Evolutionary conservation across 148 eudicot genomes (phyloP).

Genomic region (Nepenthes gracilis): DNA sequence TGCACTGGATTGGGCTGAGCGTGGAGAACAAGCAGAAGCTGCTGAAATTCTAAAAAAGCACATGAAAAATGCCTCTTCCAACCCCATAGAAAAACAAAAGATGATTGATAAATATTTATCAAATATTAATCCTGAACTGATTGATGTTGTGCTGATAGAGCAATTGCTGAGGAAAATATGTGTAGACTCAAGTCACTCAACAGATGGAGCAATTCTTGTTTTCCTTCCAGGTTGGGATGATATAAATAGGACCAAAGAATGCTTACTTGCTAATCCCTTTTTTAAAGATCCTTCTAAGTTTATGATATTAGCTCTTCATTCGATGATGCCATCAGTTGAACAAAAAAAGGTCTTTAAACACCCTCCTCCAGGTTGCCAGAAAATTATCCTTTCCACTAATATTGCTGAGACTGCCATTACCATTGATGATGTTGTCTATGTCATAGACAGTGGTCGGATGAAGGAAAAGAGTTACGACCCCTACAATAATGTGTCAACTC

Average conservation of each 20-base stretch:
- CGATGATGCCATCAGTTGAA: conserved; percentile 77
- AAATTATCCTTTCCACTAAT: conserved; percentile 89
- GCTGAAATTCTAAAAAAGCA: conserved; percentile 53
- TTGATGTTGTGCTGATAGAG: conserved; percentile 63
- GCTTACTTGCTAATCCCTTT: conserved; percentile 29
- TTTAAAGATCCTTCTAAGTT: conserved; percentile 55
- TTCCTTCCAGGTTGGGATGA: conserved; percentile 99
- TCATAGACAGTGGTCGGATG: conserved; percentile 88
- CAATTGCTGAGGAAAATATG: conserved; percentile 72
- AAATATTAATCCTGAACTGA: conserved; percentile 42
- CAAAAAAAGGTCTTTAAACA: conserved; percentile 74
- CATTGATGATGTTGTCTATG: conserved; percentile 90
- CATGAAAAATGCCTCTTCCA: conserved; percentile 25
- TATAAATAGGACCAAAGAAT: conserved; percentile 54
- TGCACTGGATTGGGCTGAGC: conserved; percentile 73
- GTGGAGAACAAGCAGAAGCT: conserved; percentile 47
- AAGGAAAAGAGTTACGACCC: conserved; percentile 97
- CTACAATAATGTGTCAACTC: conserved; percentile 73
- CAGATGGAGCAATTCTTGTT: conserved; percentile 76
- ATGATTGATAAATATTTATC: conserved; percentile 57
- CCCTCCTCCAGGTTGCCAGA: conserved; percentile 74
- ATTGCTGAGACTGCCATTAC: conserved; percentile 92
- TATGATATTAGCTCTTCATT: conserved; percentile 62
- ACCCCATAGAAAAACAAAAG: conserved; percentile 37
- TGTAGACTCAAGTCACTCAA: conserved; percentile 23